Conservation (phyloP, 139 green algal genomes). For the Volvox reticuliferus region DNA sequence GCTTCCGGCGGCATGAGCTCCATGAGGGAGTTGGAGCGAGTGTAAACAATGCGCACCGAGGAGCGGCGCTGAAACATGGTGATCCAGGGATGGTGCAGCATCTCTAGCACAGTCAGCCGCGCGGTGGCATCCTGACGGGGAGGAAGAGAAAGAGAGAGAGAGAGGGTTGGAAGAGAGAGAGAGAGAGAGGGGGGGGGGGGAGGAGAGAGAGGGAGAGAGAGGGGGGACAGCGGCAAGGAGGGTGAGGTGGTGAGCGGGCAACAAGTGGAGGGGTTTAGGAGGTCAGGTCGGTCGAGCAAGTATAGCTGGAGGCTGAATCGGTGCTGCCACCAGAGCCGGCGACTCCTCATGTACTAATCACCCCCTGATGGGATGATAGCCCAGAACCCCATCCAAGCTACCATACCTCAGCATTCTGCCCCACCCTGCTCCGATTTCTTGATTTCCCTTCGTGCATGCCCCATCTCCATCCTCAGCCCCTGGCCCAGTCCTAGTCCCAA, state of each 20-base stretch:
- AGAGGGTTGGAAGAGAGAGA: neutral
- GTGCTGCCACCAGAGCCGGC: neutral
- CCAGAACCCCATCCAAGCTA: neutral
- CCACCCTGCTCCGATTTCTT: too few species aligned
- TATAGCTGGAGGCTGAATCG: too few species aligned
- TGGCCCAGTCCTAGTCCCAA: too few species aligned
- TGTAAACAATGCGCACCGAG: constrained; percentile 46
- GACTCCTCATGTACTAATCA: too few species aligned
- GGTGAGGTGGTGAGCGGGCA: neutral
- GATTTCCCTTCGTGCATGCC: too few species aligned
- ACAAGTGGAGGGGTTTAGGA: neutral
- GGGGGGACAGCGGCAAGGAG: neutral
- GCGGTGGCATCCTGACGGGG: constrained; percentile 29
- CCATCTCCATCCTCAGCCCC: too few species aligned
- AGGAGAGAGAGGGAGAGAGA: neutral
- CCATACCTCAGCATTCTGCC: too few species aligned
- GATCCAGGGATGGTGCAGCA: constrained; percentile 72
- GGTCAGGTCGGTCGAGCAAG: too few species aligned
- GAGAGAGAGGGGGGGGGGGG: neutral
- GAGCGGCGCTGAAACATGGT: constrained; percentile 54
- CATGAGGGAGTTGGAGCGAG: constrained; percentile 28
- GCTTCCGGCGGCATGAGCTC: constrained; percentile 7
- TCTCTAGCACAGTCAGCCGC: constrained; percentile 58
- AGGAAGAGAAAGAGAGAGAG: neutral
- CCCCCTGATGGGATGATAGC: neutral